phyloP scores from a whole-genome alignment of 2,329 filamentous ascomycete species.

The Penicillium expansum region DNA sequence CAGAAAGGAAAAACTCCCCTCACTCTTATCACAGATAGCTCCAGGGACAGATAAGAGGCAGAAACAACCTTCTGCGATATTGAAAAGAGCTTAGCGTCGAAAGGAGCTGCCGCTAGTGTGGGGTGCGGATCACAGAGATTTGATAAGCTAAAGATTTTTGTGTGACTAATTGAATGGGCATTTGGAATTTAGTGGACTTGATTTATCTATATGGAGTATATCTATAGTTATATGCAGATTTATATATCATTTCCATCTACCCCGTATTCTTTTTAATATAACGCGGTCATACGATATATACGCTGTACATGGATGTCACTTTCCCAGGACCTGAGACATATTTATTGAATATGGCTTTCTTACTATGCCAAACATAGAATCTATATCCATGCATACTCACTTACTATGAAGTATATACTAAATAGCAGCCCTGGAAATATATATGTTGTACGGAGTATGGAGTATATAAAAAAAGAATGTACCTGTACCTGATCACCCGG shows the following conservation, averaged over 20 bases:
- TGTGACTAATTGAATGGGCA: conserved; percentile 4
- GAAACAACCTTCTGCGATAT: background rate
- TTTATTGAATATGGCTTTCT: background rate
- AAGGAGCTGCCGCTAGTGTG: conserved; percentile 3
- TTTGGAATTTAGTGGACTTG: background rate
- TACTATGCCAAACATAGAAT: background rate
- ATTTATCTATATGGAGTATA: too few relatives aligned
- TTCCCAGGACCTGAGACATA: too few relatives aligned
- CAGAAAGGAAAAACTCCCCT: background rate
- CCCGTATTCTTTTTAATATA: too few relatives aligned
- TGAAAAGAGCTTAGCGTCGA: conserved; percentile 8
- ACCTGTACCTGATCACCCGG: conserved; percentile 7
- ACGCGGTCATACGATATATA: too few relatives aligned
- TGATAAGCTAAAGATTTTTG: conserved; percentile 4
- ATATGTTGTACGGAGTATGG: too few relatives aligned
- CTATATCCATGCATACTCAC: background rate
- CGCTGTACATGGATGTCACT: background rate
- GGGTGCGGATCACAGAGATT: conserved; percentile 9
- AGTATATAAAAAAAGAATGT: background rate
- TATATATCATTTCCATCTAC: too few relatives aligned
- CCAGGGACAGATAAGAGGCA: conserved; percentile 4
- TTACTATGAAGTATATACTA: background rate
- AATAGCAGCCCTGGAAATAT: background rate
- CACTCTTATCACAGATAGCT: conserved; percentile 12
- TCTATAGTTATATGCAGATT: too few relatives aligned